Evolutionary conservation across 2,329 filamentous ascomycete species (phyloP), one percentile per base, ranked within the genome.

Genomic region (Sclerotinia borealis): DNA sequence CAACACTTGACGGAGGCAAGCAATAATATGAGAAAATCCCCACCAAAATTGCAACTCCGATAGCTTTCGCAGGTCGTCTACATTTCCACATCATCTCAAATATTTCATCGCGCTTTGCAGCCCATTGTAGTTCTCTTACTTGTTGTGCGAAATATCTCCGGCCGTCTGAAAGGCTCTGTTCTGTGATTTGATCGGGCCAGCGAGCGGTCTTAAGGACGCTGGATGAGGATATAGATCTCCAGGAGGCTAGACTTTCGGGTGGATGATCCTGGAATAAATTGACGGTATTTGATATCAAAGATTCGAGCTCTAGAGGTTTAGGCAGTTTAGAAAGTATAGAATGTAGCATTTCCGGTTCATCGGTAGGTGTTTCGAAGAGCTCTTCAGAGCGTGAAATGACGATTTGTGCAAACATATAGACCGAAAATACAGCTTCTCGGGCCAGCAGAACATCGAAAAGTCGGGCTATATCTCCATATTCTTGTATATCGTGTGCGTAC

Each of bases 401-500:
- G 66, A 96, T 93, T 73, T 91, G 89, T 1, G 92, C 92, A 76
- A 96, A 98, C 61, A 98, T 82, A 76, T 99, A 99, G 59, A 98
- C 83, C 22, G 88, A 88, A 72, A 96, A 92, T 45, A 90, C 89
- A n/a, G 93, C 91, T 75, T 96, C 91, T 55, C 85, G 85, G 3
- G 93, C 91, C 6, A 99, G 81, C 54, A 99, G 83, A 61, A 93
- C 93, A 77, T 99, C 95, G 75, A 97, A 99, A 1, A 99, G 79
- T 29, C 95, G 86, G 39, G 92, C 85, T 72, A 99, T 98, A 69
- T 93, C 90, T 67, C 85, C 85, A 74, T 96, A 97, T 48, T 89
- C 87, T 76, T 95, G 88, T 66, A 99, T 92, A 75, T 98, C 93
- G 77, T 99, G 95, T 22, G 95, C 92, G 76, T 97, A 99, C 79